Conservation (phyloP, 2,329 filamentous ascomycete genomes). For the Lasiodiplodia sp. region DNA sequence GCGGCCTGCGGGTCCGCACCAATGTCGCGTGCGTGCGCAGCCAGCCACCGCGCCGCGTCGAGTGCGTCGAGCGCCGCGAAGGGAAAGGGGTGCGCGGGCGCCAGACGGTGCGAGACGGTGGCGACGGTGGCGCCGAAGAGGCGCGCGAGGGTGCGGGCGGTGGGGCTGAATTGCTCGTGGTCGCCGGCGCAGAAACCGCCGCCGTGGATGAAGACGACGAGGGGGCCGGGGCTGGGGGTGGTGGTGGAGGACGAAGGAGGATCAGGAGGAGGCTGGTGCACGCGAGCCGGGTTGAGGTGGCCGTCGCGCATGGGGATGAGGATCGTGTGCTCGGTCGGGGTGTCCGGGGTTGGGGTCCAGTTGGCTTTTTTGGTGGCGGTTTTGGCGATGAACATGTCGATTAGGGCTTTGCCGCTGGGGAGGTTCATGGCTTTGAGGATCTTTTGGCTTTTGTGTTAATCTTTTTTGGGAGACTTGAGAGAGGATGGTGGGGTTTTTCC, state of each 20-base stretch:
- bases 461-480: not conserved
- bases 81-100: constrained; percentile 47
- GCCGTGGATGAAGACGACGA: constrained; percentile 22
- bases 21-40: constrained; percentile 2
- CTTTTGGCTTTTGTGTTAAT: not conserved
- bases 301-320: constrained; percentile 24
- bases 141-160: not conserved
- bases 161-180: constrained; percentile 8
- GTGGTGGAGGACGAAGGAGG: not conserved
- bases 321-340: constrained; percentile 16
- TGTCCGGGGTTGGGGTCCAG: constrained; percentile 6
- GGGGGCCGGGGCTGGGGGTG: not conserved
- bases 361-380: not conserved
- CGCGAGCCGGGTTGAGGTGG: constrained; percentile 4
- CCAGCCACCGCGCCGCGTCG: constrained; percentile 44
- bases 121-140: constrained; percentile 35
- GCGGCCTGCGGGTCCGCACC: not conserved
- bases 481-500: not conserved
- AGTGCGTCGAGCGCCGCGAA: constrained; percentile 44
- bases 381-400: constrained; percentile 14
- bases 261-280: not conserved
- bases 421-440: constrained; percentile 14
- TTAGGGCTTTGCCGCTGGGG: not conserved
- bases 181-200: constrained; percentile 22
- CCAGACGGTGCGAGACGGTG: constrained; percentile 46